phyloP scores from a whole-genome alignment of 2,329 filamentous ascomycete species.

The Diaporthe humulicola region DNA sequence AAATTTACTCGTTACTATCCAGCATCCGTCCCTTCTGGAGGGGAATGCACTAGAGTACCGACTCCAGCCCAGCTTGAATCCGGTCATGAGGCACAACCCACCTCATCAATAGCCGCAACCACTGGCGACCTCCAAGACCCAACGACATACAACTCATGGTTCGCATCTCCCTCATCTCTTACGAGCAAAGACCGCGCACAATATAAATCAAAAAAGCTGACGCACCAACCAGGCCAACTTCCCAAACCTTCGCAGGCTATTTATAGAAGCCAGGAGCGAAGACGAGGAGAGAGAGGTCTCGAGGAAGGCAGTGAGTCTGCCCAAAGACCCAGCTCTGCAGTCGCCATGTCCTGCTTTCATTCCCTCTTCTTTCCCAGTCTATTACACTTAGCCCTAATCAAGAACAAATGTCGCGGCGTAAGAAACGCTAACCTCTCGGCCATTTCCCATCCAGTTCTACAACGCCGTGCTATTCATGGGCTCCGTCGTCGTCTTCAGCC shows the following conservation, averaged over 20 bases:
- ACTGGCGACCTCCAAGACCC: neutral
- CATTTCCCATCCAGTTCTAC: conserved; percentile 81
- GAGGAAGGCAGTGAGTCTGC: conserved; percentile 78
- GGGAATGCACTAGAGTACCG: neutral
- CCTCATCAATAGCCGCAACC: neutral
- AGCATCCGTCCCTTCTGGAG: neutral
- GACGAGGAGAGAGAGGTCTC: conserved; percentile 88
- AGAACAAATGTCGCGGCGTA: neutral
- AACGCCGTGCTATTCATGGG: conserved; percentile 97
- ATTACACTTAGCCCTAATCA: neutral
- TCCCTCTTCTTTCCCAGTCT: neutral
- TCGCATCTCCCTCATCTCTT: neutral
- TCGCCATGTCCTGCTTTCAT: neutral
- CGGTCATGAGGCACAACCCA: neutral
- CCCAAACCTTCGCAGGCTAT: conserved; percentile 39
- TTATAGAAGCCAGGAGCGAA: conserved; percentile 37
- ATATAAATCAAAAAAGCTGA: neutral
- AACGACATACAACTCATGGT: neutral
- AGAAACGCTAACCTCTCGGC: conserved; percentile 6
- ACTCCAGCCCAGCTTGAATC: neutral
- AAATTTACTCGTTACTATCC: neutral
- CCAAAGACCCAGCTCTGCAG: neutral
- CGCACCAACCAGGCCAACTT: conserved; percentile 38
- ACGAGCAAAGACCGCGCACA: neutral
- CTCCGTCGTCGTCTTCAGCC: conserved; percentile 92